Percentiles rank a stretch among this genome's conserved stretches.
These are phyloP conservation scores for Aspergillus bertholletiae DNA, from an alignment of 495 filamentous ascomycete genomes.

Conservation along the genomic window DNA sequence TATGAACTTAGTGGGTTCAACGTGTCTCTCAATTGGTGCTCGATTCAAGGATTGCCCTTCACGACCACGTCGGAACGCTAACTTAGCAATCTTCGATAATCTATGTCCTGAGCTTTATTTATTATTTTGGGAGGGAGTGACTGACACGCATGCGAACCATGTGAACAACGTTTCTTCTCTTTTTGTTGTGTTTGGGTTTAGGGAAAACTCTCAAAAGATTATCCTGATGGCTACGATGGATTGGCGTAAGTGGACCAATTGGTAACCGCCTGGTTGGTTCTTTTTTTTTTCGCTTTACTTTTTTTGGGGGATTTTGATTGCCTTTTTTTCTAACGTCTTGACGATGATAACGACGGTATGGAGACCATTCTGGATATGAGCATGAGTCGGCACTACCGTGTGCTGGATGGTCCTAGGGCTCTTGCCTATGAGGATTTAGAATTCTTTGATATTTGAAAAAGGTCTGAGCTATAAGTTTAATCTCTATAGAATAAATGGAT, in stretches of 20 bases:
- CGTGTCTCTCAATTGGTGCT: not conserved
- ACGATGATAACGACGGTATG: not conserved
- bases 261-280: not conserved
- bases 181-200: not conserved
- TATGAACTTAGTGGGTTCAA: not conserved
- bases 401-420: not conserved
- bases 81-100: not conserved
- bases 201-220: conserved; percentile 1
- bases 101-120: not conserved
- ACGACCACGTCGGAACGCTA: not conserved
- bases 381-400: too few relatives aligned
- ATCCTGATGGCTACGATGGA: conserved; percentile 16
- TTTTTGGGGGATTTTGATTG: not conserved
- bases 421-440: not conserved
- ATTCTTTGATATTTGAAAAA: not conserved
- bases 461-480: conserved; percentile 1
- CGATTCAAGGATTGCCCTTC: not conserved
- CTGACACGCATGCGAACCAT: not conserved
- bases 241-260: conserved; percentile 9
- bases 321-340: conserved; percentile 1
- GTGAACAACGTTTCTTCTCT: not conserved
- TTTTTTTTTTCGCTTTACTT: conserved; percentile 1
- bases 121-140: conserved; percentile 8
- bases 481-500: conserved; percentile 13
- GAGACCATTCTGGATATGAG: not conserved